Evolutionary conservation across 441 rosid genomes (phyloP), one percentile per base, ranked within the genome.

Genomic region (Gossypium trilobum): DNA sequence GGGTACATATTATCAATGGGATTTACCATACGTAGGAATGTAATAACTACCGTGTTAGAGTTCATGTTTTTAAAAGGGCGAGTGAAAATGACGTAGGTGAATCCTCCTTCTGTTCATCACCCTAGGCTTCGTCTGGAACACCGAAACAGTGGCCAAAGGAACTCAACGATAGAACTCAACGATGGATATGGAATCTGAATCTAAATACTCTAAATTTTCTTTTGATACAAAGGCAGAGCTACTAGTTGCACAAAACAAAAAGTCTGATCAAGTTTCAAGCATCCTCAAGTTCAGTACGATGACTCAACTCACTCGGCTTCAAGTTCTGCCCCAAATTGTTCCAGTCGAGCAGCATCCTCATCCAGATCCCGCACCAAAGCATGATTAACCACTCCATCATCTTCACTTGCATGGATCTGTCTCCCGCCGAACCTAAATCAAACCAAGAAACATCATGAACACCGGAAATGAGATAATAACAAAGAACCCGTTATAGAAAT

Each of bases 281-380:
- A 19, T 54, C 59, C 25, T 19, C 10, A 19, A 54, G 27, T 17
- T 19, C 27, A 2, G 25, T 7, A 11, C 5, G 2, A n/a, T 50
- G 17, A n/a, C 17, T 4, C 54, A 50, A 50, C 22, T 81, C 78
- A 87, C 2, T 88, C 93, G 6, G 89, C 90, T 83, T 95, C 97
- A 13, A 95, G 97, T 74, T 92, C 99, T 51, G 96, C 90, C 33
- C 96, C 93, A 80, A 91, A 95, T 78, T 85, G 88, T 61, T 92
- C 95, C 73, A 95, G 71, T 67, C 96, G 82, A 1, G 68, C 78
- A 1, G 87, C 85, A 73, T 92, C 99, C 42, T 71, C 89, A 0
- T 83, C 89, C 16, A 75, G 74, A 82, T 95, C 95, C 17, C 97
- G 84, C 14, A 91, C 76, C 16, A 51, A 33, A 44, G 98, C 85